These are phyloP conservation scores for Trichoderma guizhouense DNA, from an alignment of 2,329 filamentous ascomycete species.

Conservation along the genomic window DNA sequence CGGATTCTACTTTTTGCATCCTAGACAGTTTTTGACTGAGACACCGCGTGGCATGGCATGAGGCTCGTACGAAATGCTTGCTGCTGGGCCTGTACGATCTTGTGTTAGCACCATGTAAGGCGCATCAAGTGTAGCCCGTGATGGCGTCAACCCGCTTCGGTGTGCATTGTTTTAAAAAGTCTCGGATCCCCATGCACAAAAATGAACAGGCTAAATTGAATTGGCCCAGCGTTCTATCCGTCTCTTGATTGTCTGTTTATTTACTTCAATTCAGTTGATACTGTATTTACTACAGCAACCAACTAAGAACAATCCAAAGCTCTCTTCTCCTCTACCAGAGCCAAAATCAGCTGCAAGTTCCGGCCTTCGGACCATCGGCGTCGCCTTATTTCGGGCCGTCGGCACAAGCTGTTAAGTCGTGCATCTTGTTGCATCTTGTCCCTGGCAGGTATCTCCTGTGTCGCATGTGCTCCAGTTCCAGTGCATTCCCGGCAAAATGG, in stretches of 20 bases:
- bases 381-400: slow-evolving; percentile 1
- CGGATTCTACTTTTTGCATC: slow-evolving; percentile 5
- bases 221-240: not conserved
- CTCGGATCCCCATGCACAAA: not conserved
- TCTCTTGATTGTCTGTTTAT: not conserved
- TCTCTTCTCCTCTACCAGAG: not conserved
- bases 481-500: not conserved
- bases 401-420: not conserved
- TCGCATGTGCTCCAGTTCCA: not conserved
- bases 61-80: not conserved
- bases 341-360: not conserved
- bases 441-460: not conserved
- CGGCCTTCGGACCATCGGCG: slow-evolving; percentile 2
- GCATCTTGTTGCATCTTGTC: slow-evolving; percentile 1
- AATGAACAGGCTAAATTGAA: not conserved
- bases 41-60: not conserved
- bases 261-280: not conserved
- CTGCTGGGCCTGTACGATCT: not conserved
- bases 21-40: not conserved
- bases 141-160: not conserved
- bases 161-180: not conserved
- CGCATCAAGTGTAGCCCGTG: not conserved
- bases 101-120: not conserved
- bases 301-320: not conserved
- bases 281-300: not conserved